Evolutionary conservation across 805 yeast species (phyloP), one percentile per base, ranked within the genome.

Genomic region (Saccharomyces kudriavzevii): DNA sequence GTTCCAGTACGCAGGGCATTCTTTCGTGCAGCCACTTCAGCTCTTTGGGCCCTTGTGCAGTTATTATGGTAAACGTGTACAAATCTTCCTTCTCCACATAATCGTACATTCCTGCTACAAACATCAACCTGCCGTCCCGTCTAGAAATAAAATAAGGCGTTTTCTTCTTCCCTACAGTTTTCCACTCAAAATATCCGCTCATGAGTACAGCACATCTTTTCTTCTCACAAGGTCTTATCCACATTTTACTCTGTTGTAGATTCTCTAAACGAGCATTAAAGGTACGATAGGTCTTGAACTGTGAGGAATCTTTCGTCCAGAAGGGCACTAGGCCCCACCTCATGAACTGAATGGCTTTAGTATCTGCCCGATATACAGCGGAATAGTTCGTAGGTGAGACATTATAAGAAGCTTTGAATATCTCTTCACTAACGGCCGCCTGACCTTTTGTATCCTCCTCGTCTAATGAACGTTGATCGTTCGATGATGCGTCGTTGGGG

Each of bases 111-210:
- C 87, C 89, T 0, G 95, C 91, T 24, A 89, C 67, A 63, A 79
- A 87, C 68, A 86, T 69, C 45, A 90, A 58, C 6, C 78, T 71
- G 0, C 70, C 68, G 53, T 78, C 80, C 45, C 74, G 76, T 30
- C 85, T 74, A 31, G 75, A 78, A 17, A 90, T 75, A 62, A 73
- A 91, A 64, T 84, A 81, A 0, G 97, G 97, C 0, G 67, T 66
- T 62, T 82, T 85, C 9, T 71, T 69, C 51, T 64, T 71, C 10
- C 63, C 64, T 17, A 52, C 54, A 1, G 64, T 56, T 17, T 62
- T 58, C 97, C 97, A 91, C 68, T 91, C 97, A 63, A 80, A 91
- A 67, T 91, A 91, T 0, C 97, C 97, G 61, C 80, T 78, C 43
- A 87, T 77, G 0, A 96, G 92, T 0, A 89, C 80, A 0, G 85